Conservation (phyloP, 2,329 filamentous ascomycete genomes). For the Botrytis hyacinthi region DNA sequence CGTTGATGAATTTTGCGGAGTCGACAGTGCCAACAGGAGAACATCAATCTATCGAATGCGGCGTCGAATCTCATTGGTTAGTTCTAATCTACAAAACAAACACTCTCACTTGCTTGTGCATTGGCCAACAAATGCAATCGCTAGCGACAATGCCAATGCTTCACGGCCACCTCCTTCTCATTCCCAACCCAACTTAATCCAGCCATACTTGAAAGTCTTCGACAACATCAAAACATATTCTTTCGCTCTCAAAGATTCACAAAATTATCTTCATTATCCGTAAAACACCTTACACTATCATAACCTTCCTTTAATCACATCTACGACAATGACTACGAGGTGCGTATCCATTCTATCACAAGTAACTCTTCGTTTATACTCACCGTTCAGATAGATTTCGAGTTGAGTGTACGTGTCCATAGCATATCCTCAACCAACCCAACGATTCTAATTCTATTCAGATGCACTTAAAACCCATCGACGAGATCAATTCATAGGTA, state of each 20-base stretch:
- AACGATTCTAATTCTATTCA: slow-evolving; percentile 36
- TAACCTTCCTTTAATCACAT: neutral
- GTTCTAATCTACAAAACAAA: neutral
- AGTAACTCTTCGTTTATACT: slow-evolving; percentile 4
- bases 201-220: neutral
- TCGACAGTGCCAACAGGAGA: neutral
- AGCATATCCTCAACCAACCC: neutral
- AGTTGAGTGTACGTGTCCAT: slow-evolving; percentile 65
- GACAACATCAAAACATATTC: neutral
- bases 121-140: slow-evolving; percentile 1
- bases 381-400: slow-evolving; percentile 56
- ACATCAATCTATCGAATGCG: neutral
- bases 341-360: slow-evolving; percentile 1
- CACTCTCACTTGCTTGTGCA: neutral
- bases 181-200: neutral
- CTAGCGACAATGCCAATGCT: neutral
- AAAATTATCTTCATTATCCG: neutral
- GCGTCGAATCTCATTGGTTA: neutral
- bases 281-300: neutral
- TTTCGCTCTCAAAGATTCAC: neutral
- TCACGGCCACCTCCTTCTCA: neutral
- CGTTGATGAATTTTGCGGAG: neutral
- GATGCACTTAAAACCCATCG: slow-evolving; percentile 79
- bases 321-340: slow-evolving; percentile 12
- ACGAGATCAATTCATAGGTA: slow-evolving; percentile 83